phyloP scores from a whole-genome alignment of 2,329 filamentous ascomycete species.

The Scedosporium apiospermum region DNA sequence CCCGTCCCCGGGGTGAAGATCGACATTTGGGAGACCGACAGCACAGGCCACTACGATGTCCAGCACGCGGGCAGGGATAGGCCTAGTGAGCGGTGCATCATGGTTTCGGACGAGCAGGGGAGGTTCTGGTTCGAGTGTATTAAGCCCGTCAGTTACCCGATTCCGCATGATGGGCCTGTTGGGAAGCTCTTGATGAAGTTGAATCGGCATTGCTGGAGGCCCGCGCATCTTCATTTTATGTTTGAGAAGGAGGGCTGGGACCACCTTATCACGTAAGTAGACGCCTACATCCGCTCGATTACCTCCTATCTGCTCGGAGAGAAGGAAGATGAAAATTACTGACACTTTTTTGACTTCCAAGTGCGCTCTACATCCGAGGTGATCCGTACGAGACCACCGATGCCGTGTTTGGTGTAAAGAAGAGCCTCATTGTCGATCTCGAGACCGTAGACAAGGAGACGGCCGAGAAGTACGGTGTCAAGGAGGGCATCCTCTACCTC shows the following conservation, averaged over 20 bases:
- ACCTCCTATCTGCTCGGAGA: background rate
- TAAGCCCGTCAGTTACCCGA: slow-evolving; percentile 76
- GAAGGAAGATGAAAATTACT: slow-evolving; percentile 1
- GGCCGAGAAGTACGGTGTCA: slow-evolving; percentile 52
- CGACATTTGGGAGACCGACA: slow-evolving; percentile 74
- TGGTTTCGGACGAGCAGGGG: slow-evolving; percentile 18
- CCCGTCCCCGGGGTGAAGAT: slow-evolving; percentile 56
- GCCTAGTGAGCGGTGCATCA: slow-evolving; percentile 20
- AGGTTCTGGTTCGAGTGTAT: slow-evolving; percentile 78
- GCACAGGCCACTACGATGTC: slow-evolving; percentile 65
- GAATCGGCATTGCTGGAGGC: slow-evolving; percentile 67
- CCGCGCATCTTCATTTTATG: slow-evolving; percentile 82
- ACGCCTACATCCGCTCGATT: background rate
- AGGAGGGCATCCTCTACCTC: slow-evolving; percentile 53
- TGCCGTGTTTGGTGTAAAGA: slow-evolving; percentile 80
- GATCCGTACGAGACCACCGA: slow-evolving; percentile 78
- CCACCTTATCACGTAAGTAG: slow-evolving; percentile 68
- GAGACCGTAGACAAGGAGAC: slow-evolving; percentile 40
- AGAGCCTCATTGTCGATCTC: slow-evolving; percentile 62
- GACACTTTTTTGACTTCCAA: slow-evolving; percentile 19
- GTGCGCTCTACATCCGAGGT: slow-evolving; percentile 65
- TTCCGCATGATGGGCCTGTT: slow-evolving; percentile 76
- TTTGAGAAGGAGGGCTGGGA: slow-evolving; percentile 73
- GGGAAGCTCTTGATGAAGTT: slow-evolving; percentile 58
- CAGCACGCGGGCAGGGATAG: slow-evolving; percentile 51